Evolutionary conservation across 1,284 basidiomycete species (phyloP).

Genomic region (Rhodotorula sp.): DNA sequence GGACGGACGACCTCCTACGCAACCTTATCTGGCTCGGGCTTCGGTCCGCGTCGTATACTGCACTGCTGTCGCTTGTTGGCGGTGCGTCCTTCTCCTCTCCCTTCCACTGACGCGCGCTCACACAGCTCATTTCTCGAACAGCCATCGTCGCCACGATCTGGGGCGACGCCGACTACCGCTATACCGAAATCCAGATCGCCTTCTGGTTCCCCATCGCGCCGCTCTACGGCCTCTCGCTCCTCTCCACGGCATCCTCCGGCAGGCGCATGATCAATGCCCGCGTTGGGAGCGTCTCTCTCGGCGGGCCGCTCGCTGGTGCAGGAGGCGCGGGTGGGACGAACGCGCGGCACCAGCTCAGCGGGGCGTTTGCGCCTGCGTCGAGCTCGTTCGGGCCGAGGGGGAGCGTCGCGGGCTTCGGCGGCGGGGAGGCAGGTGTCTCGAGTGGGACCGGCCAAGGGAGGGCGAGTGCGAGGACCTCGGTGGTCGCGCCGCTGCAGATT

Average conservation of each 20-base stretch:
- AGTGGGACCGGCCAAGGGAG: not conserved
- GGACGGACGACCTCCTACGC: slow-evolving; percentile 20
- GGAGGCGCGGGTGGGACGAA: no score
- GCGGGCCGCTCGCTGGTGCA: not conserved
- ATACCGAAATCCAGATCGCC: not conserved
- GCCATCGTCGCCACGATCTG: not conserved
- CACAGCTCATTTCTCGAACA: no score
- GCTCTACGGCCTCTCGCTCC: slow-evolving; percentile 18
- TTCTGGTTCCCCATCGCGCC: slow-evolving; percentile 12
- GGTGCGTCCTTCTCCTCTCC: not conserved
- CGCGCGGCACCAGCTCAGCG: not conserved
- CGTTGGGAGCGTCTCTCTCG: slow-evolving; percentile 1
- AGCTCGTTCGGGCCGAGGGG: not conserved
- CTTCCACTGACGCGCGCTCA: no score
- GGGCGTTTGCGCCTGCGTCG: not conserved
- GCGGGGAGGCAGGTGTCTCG: not conserved
- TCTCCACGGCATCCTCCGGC: slow-evolving; percentile 11
- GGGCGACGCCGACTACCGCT: not conserved
- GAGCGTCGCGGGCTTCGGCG: not conserved
- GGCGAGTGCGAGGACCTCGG: not conserved
- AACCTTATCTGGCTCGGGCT: slow-evolving; percentile 15
- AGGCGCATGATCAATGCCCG: slow-evolving; percentile 8
- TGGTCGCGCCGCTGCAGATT: not conserved
- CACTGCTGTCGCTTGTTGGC: slow-evolving; percentile 13
- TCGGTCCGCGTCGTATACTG: slow-evolving; percentile 27